These are phyloP conservation scores for Rhexocercosporidium sp. DNA, from an alignment of 2,329 filamentous ascomycete species.

Conservation along the genomic window DNA sequence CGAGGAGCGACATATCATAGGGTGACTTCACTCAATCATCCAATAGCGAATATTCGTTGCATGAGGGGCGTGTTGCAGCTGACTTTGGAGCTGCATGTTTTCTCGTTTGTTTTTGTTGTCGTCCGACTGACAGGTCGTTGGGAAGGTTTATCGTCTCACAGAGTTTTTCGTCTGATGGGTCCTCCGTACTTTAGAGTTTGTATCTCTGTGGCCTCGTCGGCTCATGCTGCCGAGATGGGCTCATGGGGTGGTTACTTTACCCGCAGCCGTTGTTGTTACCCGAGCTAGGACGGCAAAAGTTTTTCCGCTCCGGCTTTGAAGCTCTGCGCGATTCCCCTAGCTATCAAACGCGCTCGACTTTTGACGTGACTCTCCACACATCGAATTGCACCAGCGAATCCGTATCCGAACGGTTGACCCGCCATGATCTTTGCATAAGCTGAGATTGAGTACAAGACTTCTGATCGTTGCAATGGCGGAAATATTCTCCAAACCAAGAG, in stretches of 20 bases:
- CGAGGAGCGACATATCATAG: not conserved
- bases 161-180: not conserved
- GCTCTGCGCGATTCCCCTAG: not conserved
- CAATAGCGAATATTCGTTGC: not conserved
- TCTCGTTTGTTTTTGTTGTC: not conserved
- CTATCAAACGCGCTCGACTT: not conserved
- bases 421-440: not conserved
- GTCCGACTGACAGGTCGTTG: not conserved
- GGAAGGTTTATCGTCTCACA: not conserved
- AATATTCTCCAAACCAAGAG: constrained; percentile 31
- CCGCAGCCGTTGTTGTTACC: no score
- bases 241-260: no score
- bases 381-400: not conserved
- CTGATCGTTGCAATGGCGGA: constrained; percentile 30
- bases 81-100: not conserved
- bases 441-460: not conserved
- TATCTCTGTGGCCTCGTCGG: not conserved
- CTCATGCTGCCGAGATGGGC: no score
- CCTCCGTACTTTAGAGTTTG: no score
- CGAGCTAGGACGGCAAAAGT: no score
- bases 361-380: not conserved
- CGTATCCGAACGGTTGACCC: not conserved
- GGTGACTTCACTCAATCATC: not conserved
- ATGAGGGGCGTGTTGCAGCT: not conserved
- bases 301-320: not conserved